A percentile compares a stretch with the other conserved stretches of the same genome.
These are phyloP conservation scores for Rhododendron ovatum DNA, from an alignment of 148 eudicot species.

Conservation along the genomic window DNA sequence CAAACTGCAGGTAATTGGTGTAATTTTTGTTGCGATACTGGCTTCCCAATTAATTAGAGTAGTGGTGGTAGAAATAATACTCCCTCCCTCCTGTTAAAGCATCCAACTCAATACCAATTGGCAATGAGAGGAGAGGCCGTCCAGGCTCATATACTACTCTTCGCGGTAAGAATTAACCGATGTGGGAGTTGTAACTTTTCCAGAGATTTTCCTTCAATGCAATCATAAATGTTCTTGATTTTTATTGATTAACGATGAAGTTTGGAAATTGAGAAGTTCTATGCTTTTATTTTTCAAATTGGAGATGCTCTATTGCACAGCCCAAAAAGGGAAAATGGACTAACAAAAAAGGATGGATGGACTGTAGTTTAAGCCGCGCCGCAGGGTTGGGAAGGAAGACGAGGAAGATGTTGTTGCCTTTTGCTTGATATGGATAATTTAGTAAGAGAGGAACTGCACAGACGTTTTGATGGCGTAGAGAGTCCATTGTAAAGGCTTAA, in stretches of 20 bases:
- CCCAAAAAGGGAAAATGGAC: neutral
- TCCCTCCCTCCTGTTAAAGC: neutral
- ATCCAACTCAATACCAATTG: too few species aligned
- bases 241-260: neutral
- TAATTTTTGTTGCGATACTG: neutral
- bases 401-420: neutral
- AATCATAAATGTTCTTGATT: neutral
- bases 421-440: neutral
- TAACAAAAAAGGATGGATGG: neutral
- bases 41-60: neutral
- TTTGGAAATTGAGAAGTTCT: neutral
- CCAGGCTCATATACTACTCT: too few species aligned
- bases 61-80: neutral
- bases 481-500: neutral
- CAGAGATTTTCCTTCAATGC: neutral
- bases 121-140: too few species aligned
- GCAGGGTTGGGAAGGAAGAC: neutral
- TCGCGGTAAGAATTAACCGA: too few species aligned
- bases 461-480: neutral
- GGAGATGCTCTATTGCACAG: neutral
- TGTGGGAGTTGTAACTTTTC: neutral
- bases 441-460: neutral
- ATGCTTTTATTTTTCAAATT: neutral
- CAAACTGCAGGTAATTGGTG: constrained; percentile 59
- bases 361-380: neutral